Evolutionary conservation across 768 basidiomycete genomes (phyloP), one percentile per base, ranked within the genome.

Genomic region (Tephrocybe sp.): DNA sequence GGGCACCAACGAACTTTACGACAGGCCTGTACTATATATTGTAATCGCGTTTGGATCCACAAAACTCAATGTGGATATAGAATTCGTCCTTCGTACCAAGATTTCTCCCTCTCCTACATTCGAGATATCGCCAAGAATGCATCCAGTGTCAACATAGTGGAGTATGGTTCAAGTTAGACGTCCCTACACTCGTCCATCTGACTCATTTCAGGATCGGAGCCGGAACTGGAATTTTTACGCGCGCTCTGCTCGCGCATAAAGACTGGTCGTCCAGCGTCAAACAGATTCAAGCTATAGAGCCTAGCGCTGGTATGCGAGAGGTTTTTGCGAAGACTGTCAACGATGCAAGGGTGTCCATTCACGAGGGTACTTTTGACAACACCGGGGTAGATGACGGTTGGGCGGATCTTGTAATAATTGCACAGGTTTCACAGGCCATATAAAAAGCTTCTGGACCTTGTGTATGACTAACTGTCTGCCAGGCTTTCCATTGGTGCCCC

Each of bases 401-500:
- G 80, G 92, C 90, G 0, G 89, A 93, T 62, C 58, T 90, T n/a
- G 64, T 92, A 15, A 69, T 89, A 44, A 78, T 90, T 28, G 91
- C 89, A 4, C 88, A 89, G 76, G 86, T 84, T 57, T 15, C 61
- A 51, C 24, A 16, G 5, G 47, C 36, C 13, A 35, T 18, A 35
- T 34, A 37, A 6, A n/a, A n/a, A n/a, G n/a, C n/a, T n/a, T n/a
- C 24, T 30, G 18, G 12, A 9, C 13, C 36, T 42, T 54, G 44
- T 1, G 28, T 2, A 40, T 39, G 22, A 11, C 40, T 19, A 51
- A n/a, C 31, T 6, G 25, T 22, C 15, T 28, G 4, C 9, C 18
- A 95, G 85, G 95, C 95, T 13, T 97, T 86, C 66, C 95, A 98
- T 70, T 98, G 95, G 95, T 89, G 89, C 54, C 87, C 86, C 9